Evolutionary conservation across 2,329 filamentous ascomycete genomes (phyloP).

Genomic region (Pezizomycotina sp.): DNA sequence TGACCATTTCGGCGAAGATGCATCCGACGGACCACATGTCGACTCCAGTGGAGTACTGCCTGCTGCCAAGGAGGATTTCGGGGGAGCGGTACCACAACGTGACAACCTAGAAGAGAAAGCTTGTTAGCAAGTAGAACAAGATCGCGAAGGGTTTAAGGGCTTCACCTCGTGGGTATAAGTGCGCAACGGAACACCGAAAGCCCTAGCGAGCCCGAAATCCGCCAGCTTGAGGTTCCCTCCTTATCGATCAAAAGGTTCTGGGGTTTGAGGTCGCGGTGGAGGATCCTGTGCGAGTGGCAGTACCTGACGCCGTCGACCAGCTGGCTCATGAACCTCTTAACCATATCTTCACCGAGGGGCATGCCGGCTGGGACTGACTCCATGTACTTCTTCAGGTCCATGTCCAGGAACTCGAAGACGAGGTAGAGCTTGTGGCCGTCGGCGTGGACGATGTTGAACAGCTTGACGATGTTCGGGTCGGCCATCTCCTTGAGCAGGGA

Average conservation of each 20-base stretch:
- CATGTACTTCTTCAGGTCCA: conserved; percentile 94
- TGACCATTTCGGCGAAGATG: conserved; percentile 95
- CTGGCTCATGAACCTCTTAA: conserved; percentile 88
- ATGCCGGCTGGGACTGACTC: conserved; percentile 71
- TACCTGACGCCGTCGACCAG: conserved; percentile 70
- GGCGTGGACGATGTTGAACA: conserved; percentile 84
- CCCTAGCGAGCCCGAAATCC: conserved; percentile 76
- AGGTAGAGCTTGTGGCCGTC: conserved; percentile 91
- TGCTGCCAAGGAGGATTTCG: conserved; percentile 75
- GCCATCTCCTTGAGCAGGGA: conserved; percentile 89
- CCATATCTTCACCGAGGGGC: conserved; percentile 60
- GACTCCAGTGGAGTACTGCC: conserved; percentile 83
- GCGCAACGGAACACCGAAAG: conserved; percentile 76
- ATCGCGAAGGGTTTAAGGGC: neutral
- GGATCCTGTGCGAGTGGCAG: conserved; percentile 73
- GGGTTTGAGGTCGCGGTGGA: conserved; percentile 79
- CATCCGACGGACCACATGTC: conserved; percentile 94
- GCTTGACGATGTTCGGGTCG: conserved; percentile 72
- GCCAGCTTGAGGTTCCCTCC: conserved; percentile 81
- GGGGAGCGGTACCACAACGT: conserved; percentile 86
- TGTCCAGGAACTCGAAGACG: conserved; percentile 78
- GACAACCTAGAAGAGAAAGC: conserved; percentile 41
- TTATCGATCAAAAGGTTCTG: conserved; percentile 78
- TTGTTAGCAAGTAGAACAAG: neutral
- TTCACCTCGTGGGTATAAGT: conserved; percentile 77